phyloP scores from a whole-genome alignment of 202 grass and related monocot species.

The Panicum virgatum region DNA sequence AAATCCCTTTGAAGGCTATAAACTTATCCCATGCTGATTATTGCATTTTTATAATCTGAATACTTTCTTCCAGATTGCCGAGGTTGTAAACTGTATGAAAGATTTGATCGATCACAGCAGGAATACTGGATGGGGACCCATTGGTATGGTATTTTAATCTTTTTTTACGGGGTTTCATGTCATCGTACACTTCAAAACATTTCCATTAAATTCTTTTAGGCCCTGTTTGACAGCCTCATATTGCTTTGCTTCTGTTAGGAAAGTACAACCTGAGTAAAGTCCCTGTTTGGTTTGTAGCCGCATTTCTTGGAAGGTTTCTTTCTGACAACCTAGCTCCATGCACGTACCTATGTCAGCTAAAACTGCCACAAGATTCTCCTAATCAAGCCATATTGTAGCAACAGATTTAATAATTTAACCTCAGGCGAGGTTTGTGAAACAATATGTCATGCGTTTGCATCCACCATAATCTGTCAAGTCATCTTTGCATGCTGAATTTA shows the following conservation, averaged over 20 bases:
- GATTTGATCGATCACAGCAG: slow-evolving; percentile 98
- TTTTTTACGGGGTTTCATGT: not conserved
- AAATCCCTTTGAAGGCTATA: not conserved
- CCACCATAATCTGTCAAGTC: not conserved
- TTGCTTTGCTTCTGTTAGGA: not conserved
- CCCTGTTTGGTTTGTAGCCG: not conserved
- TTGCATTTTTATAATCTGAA: slow-evolving; percentile 24
- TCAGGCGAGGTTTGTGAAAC: not conserved
- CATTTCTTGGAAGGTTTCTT: not conserved
- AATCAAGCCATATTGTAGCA: not conserved
- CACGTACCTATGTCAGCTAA: not conserved
- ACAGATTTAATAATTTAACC: not conserved
- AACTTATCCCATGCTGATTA: slow-evolving; percentile 10
- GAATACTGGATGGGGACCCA: slow-evolving; percentile 81
- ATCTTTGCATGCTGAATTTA: slow-evolving; percentile 14
- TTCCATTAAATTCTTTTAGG: slow-evolving; percentile 14
- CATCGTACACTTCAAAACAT: not conserved
- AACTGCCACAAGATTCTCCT: not conserved
- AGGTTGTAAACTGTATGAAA: slow-evolving; percentile 99
- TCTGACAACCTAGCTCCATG: not conserved
- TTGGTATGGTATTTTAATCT: slow-evolving; percentile 46
- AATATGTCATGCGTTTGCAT: not conserved
- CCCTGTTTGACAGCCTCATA: not conserved
- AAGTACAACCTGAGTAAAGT: not conserved
- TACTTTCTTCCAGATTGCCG: slow-evolving; percentile 70